A percentile compares a stretch with the other conserved stretches of the same genome.
Conservation (phyloP, 1,284 basidiomycete genomes). For the Porodaedalea pini region DNA sequence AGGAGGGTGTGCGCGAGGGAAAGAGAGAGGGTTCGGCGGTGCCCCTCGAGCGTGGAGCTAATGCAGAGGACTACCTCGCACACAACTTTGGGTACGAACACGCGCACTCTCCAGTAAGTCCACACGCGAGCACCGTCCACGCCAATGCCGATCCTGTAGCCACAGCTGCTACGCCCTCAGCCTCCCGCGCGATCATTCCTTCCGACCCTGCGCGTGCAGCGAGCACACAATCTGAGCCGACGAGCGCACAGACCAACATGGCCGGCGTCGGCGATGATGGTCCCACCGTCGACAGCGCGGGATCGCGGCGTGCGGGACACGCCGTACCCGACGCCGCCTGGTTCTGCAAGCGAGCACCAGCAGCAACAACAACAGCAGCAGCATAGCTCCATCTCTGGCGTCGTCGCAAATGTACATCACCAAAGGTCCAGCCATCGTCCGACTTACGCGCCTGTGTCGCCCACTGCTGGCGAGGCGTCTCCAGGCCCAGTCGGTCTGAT, state of each 20-base stretch:
- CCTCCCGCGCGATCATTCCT: no score
- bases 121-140: no score
- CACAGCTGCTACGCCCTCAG: no score
- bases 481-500: not conserved
- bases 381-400: not conserved
- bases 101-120: not conserved
- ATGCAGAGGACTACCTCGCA: not conserved
- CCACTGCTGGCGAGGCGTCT: not conserved
- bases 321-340: conserved; percentile 17
- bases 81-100: conserved; percentile 3
- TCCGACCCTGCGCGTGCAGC: no score
- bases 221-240: not conserved
- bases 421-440: not conserved
- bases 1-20: not conserved
- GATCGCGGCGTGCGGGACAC: conserved; percentile 11
- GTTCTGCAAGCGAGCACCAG: conserved; percentile 3
- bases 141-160: no score
- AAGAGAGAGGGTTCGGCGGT: not conserved
- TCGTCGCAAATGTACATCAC: not conserved
- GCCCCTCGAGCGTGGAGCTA: not conserved
- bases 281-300: not conserved
- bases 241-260: conserved; percentile 3
- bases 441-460: not conserved
- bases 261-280: conserved; percentile 11
- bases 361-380: not conserved